Evolutionary conservation across 805 yeast species (phyloP), one percentile per base, ranked within the genome.

Genomic region (Nakazawaea ernobii): DNA sequence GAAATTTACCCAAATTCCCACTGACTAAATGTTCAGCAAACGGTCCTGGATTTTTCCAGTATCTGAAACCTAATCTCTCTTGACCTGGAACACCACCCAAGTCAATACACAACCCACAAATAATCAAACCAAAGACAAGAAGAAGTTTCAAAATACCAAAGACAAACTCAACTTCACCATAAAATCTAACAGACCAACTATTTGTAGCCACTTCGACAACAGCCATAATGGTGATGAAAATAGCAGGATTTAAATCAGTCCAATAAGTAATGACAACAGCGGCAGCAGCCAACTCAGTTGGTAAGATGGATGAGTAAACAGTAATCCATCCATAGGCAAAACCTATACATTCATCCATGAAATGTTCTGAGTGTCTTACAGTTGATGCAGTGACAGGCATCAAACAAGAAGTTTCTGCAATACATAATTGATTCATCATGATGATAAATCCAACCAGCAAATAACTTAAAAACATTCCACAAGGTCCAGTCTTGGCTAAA

Each of bases 261-360:
- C 78, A 74, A 52, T 67, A 74, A 15, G 67, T 65, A 53, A 74
- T 62, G 5, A 73, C 66, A 33, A 73, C 65, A 13, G 75, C 71
- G 11, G 70, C 69, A 2, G 78, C 77, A 17, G 74, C 76, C 62
- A 76, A 68, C 58, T 77, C 81, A 50, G 77, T 71, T 35, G 80
- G 77, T 54, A 73, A 70, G 51, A 70, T 69, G 47, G 70, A 59
- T 39, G 71, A 63, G 52, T 71, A 69, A 68, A 73, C 68, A 43
- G 66, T 66, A 53, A 66, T 67, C 56, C 66, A 59, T 28, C 68
- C 67, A 37, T 65, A 63, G 17, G 66, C 60, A 39, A 59, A 56
- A 51, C 66, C 71, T 30, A 62, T 59, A 13, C 71, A 65, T 44
- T 65, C 69, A 48, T 67, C 72, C 35, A 67, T 69, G 33, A 58